Evolutionary conservation across 805 yeast species (phyloP).

Genomic region (Spencermartinsiella europaea): DNA sequence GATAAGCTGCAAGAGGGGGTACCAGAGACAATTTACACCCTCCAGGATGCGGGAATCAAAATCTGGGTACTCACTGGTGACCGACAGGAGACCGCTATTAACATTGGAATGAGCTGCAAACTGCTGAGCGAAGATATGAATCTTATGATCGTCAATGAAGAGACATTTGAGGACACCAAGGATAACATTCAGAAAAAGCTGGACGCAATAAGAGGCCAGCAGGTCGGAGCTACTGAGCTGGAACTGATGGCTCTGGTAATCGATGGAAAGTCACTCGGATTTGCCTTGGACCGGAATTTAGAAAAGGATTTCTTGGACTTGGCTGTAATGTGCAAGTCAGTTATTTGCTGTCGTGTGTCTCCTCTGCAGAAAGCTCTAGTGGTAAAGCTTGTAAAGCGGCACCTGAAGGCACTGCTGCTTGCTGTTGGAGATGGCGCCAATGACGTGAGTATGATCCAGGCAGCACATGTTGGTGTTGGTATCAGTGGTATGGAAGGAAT

Average conservation of each 20-base stretch:
- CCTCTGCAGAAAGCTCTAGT: constrained; percentile 96
- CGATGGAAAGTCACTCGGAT: constrained; percentile 88
- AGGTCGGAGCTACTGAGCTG: constrained; percentile 45
- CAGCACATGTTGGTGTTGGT: constrained; percentile 99
- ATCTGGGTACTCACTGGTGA: constrained; percentile 99
- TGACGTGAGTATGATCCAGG: constrained; percentile 98
- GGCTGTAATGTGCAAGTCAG: constrained; percentile 88
- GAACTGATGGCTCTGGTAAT: constrained; percentile 84
- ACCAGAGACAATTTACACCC: constrained; percentile 91
- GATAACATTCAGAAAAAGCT: constrained; percentile 70
- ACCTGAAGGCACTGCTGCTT: constrained; percentile 63
- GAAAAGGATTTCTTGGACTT: constrained; percentile 74
- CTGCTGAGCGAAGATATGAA: constrained; percentile 94
- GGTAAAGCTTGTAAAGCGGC: constrained; percentile 86
- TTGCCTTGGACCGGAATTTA: constrained; percentile 74
- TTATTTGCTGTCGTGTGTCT: constrained; percentile 95
- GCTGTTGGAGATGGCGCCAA: constrained; percentile 99
- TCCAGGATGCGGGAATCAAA: constrained; percentile 95
- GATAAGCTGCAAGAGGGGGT: constrained; percentile 98
- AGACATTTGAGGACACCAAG: constrained; percentile 67
- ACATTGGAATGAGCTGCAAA: constrained; percentile 97
- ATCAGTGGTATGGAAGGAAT: constrained; percentile 99
- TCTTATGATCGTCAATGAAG: constrained; percentile 82
- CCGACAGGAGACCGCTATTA: constrained; percentile 96
- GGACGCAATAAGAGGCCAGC: constrained; percentile 54